Evolutionary conservation across 192 early-diverging fungal genomes (phyloP), one percentile per base, ranked within the genome.

Genomic region (Coemansia aciculifera): DNA sequence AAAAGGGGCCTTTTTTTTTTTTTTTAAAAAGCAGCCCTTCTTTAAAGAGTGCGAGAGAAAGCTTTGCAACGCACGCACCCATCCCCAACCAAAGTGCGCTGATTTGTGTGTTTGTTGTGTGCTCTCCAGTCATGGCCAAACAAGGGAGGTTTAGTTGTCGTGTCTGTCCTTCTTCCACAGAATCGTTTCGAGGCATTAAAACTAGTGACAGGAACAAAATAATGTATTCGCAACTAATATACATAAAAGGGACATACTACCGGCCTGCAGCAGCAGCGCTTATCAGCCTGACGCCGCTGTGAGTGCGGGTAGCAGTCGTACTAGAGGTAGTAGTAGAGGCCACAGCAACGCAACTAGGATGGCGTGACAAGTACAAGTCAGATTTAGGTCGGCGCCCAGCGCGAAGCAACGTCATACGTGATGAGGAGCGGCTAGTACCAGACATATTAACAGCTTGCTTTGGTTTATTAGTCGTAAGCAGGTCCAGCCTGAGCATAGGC

Each of bases 401-500:
- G 37, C 71, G 63, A 51, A 67, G 15, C 37, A 69, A 38, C 5
- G 67, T 54, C 12, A 68, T 7, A 11, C 76, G 76, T 0, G 60
- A 67, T 3, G 67, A 60, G 0, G 39, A 17, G 10, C 52, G 52
- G 52, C 29, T 42, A 31, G 65, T 39, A 13, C 27, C 51, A 67
- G 19, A 0, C 15, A 17, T 0, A 23, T 29, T 23, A 40, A 15
- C 48, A 12, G n/a, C 29, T 34, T 37, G 19, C 19, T 61, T 23
- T 24, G 15, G 29, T 19, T 59, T 49, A 32, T 31, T 51, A 21
- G 43, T 13, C 13, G 19, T 49, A 7, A 81, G 52, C 27, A 72
- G 64, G 23, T 83, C 80, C 0, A 78, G 63, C 24, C 75, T 44
- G 36, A 83, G 72, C 52, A 39, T 54, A 0, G 80, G 80, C 1